A percentile compares a stretch with the other conserved stretches of the same genome.
Evolutionary conservation across 2,329 filamentous ascomycete genomes (phyloP).

Genomic region (Pseudodiploospora longispora): DNA sequence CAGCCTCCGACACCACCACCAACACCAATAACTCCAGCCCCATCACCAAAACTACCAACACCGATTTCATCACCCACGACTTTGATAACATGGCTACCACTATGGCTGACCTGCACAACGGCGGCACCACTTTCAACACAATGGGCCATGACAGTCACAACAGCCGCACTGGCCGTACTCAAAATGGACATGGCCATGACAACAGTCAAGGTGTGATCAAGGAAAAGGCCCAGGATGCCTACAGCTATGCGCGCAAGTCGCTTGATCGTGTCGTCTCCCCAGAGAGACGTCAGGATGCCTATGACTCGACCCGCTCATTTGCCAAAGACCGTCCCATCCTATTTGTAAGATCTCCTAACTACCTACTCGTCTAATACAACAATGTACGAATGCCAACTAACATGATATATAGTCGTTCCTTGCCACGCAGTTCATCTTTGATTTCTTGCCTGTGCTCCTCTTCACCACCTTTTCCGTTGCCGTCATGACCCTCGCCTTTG

Average conservation of each 20-base stretch:
- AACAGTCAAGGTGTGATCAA: constrained; percentile 8
- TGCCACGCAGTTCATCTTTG: constrained; percentile 54
- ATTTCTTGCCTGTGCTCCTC: constrained; percentile 57
- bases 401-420: constrained; percentile 52
- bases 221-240: constrained; percentile 26
- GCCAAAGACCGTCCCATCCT: constrained; percentile 59
- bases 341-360: constrained; percentile 43
- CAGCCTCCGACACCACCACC: too few relatives aligned
- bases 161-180: too few relatives aligned
- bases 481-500: constrained; percentile 53
- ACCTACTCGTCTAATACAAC: background rate
- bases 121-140: too few relatives aligned
- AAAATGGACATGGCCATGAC: too few relatives aligned
- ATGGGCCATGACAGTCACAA: too few relatives aligned
- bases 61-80: too few relatives aligned
- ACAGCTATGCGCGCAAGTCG: constrained; percentile 34
- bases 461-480: constrained; percentile 60
- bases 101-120: too few relatives aligned
- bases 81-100: too few relatives aligned
- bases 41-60: too few relatives aligned
- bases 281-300: constrained; percentile 48
- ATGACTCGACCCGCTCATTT: constrained; percentile 46
- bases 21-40: too few relatives aligned
- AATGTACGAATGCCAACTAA: background rate
- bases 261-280: constrained; percentile 50